Percentiles rank a stretch among this genome's conserved stretches.
These are phyloP conservation scores for Ceratobasidium sp. DNA, from an alignment of 1,284 basidiomycete genomes.

Conservation along the genomic window DNA sequence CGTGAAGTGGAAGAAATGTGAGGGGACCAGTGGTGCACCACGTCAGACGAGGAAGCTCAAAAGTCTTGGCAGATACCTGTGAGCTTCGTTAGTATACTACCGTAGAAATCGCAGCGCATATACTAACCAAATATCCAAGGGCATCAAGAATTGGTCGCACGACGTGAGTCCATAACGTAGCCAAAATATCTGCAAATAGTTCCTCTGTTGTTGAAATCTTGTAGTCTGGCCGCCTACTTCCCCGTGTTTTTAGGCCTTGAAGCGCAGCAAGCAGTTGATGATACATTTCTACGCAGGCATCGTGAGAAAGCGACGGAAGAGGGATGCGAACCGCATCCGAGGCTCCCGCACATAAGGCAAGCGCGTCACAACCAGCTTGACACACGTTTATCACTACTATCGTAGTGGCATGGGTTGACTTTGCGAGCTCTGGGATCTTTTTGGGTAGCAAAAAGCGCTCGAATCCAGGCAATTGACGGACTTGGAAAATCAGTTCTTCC, in stretches of 20 bases:
- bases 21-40: constrained; percentile 13
- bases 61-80: too few species aligned
- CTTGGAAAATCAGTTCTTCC: background rate
- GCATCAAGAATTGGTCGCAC: background rate
- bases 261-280: background rate
- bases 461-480: background rate
- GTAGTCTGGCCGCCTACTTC: background rate
- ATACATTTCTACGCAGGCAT: background rate
- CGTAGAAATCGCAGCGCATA: background rate
- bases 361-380: background rate
- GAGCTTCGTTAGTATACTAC: too few species aligned
- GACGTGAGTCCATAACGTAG: background rate
- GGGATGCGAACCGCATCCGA: background rate
- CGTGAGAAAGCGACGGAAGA: background rate
- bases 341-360: constrained; percentile 5
- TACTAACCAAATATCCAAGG: background rate
- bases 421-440: background rate
- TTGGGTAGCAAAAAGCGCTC: background rate
- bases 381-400: constrained; percentile 1
- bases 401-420: background rate
- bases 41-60: background rate
- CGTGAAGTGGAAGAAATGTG: background rate
- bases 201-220: background rate
- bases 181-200: background rate
- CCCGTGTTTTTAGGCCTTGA: background rate